Evolutionary conservation across 2,329 filamentous ascomycete genomes (phyloP), one percentile per base, ranked within the genome.

Genomic region (Cytospora mali): DNA sequence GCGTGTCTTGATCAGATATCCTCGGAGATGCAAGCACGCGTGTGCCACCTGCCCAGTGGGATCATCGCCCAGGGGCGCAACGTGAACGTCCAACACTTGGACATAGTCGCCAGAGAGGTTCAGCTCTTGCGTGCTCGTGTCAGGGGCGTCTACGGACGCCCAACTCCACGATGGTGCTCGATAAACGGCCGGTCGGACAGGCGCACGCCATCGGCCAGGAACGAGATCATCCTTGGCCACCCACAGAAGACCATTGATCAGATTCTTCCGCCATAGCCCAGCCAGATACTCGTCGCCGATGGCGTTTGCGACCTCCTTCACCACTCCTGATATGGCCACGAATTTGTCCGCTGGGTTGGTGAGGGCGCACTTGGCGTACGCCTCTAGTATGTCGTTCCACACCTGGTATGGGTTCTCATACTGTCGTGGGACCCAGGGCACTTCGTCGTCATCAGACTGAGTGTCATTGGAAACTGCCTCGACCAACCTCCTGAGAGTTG

Each of bases 151-250:
- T 9, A 62, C 9, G 9, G 23, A 62, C 18, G 63, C 63, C 63
- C 63, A 65, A 28, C 63, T 65, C 63, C 63, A 65, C 6, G 55
- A 29, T 0, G 63, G 63, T 6, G 63, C 63, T 28, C 63, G 55
- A 18, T 60, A 65, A 9, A 6, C 1, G 55, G n/a, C 2, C 61
- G 51, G 35, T 42, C 18, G 3, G 52, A 31, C 3, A 28, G 42
- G 2, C 31, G 2, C 18, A 4, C 5, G 2, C 5, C 23, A 5
- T 50, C 31, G 6, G n/a, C n/a, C n/a, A n/a, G 6, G 21, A 6
- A 13, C n/a, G 2, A 21, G 1, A 2, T 3, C 2, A 1, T 27
- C 6, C 28, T 46, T 3, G 6, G 57, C 35, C 2, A 7, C 25
- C 64, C 64, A 65, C 0, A 65, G 27, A 25, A 65, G 56, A 2